A percentile compares a stretch with the other conserved stretches of the same genome.
Conservation (phyloP, 768 basidiomycete species). For the Macrolepiota dolichaula region DNA sequence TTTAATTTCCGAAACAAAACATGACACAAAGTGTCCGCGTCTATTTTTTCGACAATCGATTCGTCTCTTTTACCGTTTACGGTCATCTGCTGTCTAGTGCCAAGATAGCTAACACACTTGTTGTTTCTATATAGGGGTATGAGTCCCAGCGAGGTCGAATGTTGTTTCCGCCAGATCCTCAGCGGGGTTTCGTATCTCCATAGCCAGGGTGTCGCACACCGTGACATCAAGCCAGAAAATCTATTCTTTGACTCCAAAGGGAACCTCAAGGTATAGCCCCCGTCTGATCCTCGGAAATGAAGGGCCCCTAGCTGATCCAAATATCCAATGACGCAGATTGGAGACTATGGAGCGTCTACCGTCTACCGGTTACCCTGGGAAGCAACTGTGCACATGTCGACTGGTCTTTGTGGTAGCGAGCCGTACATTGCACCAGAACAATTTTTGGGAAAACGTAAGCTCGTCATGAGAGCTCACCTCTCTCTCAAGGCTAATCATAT, state of each 20-base stretch:
- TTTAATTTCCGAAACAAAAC: slow-evolving; percentile 9
- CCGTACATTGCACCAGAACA: slow-evolving; percentile 99
- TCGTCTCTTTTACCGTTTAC: background rate
- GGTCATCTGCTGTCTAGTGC: slow-evolving; percentile 1
- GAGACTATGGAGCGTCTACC: slow-evolving; percentile 98
- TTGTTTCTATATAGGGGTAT: slow-evolving; percentile 43
- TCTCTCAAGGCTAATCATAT: background rate
- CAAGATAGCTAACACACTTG: slow-evolving; percentile 2
- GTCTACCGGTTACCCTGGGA: slow-evolving; percentile 99
- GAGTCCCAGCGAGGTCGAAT: slow-evolving; percentile 90
- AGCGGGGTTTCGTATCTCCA: slow-evolving; percentile 88
- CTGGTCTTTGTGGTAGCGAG: slow-evolving; percentile 95
- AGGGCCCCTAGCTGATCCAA: background rate
- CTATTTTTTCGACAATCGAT: slow-evolving; percentile 2
- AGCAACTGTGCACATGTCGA: slow-evolving; percentile 93
- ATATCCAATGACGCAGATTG: slow-evolving; percentile 57
- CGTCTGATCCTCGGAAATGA: background rate
- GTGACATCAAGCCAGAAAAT: slow-evolving; percentile 98
- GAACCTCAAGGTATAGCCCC: slow-evolving; percentile 78
- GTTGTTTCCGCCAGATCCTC: slow-evolving; percentile 96
- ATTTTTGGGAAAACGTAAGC: slow-evolving; percentile 94
- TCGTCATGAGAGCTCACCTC: no score
- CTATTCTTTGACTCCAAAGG: slow-evolving; percentile 90
- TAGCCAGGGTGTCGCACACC: slow-evolving; percentile 94
- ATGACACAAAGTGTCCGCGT: slow-evolving; percentile 5